phyloP scores from a whole-genome alignment of 1,139 yeast genomes.

The Pichia sp. region DNA sequence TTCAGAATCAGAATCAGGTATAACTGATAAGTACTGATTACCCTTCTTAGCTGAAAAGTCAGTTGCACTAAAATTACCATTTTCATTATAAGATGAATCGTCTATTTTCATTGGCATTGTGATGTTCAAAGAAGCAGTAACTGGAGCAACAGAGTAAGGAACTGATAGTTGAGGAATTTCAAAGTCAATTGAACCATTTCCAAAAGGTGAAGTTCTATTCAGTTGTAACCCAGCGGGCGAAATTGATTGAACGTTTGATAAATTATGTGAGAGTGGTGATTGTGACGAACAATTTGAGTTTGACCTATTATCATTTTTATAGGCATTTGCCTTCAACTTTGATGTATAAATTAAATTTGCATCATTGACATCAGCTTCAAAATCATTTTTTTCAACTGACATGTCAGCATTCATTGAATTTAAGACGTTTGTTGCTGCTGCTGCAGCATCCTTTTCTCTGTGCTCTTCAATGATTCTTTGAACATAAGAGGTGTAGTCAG shows the following conservation, averaged over 20 bases:
- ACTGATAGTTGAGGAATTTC: conserved; percentile 48
- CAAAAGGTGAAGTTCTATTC: conserved; percentile 35
- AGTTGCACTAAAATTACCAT: background rate
- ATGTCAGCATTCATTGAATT: conserved; percentile 1
- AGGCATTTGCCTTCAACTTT: conserved; percentile 1
- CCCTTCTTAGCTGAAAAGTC: conserved; percentile 8
- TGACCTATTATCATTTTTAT: background rate
- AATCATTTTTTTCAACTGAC: conserved; percentile 10
- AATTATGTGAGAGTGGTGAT: conserved; percentile 8
- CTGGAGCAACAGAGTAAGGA: conserved; percentile 72
- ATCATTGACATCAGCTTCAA: conserved; percentile 7
- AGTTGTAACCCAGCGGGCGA: conserved; percentile 26
- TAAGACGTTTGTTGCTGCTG: conserved; percentile 8
- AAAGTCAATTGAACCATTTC: conserved; percentile 43
- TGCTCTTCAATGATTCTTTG: conserved; percentile 40
- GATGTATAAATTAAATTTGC: conserved; percentile 7
- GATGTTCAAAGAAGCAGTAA: conserved; percentile 51
- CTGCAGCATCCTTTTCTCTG: conserved; percentile 31
- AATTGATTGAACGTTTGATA: conserved; percentile 17
- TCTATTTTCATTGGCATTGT: conserved; percentile 9
- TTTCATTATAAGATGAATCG: background rate
- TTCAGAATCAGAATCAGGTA: conserved; percentile 23
- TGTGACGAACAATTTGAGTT: conserved; percentile 2
- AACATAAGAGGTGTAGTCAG: conserved; percentile 66
- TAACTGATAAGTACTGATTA: conserved; percentile 13